Evolutionary conservation across 805 yeast species (phyloP), one percentile per base, ranked within the genome.

Genomic region (Teunomyces cretensis): DNA sequence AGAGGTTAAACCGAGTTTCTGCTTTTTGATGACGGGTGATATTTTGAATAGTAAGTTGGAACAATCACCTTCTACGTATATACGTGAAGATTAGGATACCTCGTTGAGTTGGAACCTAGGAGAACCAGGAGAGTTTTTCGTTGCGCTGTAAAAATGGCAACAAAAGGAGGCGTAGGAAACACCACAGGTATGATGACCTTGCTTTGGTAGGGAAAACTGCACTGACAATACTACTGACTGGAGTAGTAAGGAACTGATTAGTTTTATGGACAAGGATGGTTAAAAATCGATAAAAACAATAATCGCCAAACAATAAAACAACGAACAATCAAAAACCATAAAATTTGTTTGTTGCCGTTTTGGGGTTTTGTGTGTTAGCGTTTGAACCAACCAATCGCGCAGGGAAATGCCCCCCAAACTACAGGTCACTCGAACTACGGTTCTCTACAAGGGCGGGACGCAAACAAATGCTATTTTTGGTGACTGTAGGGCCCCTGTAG

Each of bases 1-100:
- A 6, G 35, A 13, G 27, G 41, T 35, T 9, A 17, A 22, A 22
- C 31, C 30, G 30, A 16, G 36, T 13, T 30, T 28, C 39, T 33
- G 31, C 22, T 14, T 22, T 12, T 16, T 32, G 30, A 13, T 31
- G 12, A 22, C 19, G 11, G 35, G 38, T 9, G 19, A 35, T 19
- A 22, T 22, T 24, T 32, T 33, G 38, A 24, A 26, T 27, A 32
- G 16, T 32, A 32, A 27, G 24, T 17, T 9, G 6, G 11, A 19
- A 16, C 42, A 37, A 22, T 11, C 13, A 9, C 27, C 38, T 35
- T 22, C 38, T 35, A 22, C 38, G 38, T 22, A 6, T 35, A 24
- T 7, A 35, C 38, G 38, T 17, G 38, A 35, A 35, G 38, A 35
- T 22, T 22, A 35, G 38, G 28, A 19, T 17, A 33, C 38, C 28